Evolutionary conservation across 768 basidiomycete genomes (phyloP).

Genomic region (Pisolithus tinctorius): DNA sequence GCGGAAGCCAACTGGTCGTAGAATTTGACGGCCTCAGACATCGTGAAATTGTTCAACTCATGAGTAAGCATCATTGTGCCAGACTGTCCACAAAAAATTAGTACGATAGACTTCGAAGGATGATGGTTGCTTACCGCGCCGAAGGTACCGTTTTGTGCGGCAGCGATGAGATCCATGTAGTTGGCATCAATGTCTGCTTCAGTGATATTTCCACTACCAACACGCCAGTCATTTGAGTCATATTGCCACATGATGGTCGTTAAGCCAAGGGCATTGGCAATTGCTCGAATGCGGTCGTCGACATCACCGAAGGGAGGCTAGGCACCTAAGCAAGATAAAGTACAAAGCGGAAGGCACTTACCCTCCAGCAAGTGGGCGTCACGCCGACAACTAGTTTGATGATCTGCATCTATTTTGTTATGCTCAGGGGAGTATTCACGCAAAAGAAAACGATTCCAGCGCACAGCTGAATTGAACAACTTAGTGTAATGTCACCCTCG

Average conservation of each 20-base stretch:
- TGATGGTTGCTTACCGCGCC: conserved; percentile 22
- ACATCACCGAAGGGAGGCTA: conserved; percentile 63
- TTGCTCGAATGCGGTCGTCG: conserved; percentile 70
- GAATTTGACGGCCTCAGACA: conserved; percentile 51
- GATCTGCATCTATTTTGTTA: conserved; percentile 34
- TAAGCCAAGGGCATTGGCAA: conserved; percentile 60
- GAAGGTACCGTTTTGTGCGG: conserved; percentile 38
- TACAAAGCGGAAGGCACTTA: conserved; percentile 18
- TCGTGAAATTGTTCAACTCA: conserved; percentile 55
- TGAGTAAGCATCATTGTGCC: conserved; percentile 53
- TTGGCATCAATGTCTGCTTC: conserved; percentile 42
- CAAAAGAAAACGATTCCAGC: neutral
- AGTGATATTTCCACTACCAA: conserved; percentile 39
- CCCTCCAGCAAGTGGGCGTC: conserved; percentile 58
- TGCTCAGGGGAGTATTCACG: neutral
- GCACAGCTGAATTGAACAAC: conserved; percentile 16
- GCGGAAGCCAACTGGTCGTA: conserved; percentile 38
- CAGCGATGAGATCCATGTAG: conserved; percentile 47
- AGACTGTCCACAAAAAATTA: conserved; percentile 19
- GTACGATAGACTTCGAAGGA: neutral
- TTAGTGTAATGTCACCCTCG: neutral
- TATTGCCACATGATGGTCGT: conserved; percentile 69
- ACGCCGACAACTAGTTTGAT: conserved; percentile 50
- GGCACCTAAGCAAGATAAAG: neutral
- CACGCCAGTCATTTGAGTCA: conserved; percentile 71